Percentiles rank a stretch among this genome's conserved stretches.
phyloP scores from a whole-genome alignment of 768 basidiomycete genomes.

The Suillus alpinus region DNA sequence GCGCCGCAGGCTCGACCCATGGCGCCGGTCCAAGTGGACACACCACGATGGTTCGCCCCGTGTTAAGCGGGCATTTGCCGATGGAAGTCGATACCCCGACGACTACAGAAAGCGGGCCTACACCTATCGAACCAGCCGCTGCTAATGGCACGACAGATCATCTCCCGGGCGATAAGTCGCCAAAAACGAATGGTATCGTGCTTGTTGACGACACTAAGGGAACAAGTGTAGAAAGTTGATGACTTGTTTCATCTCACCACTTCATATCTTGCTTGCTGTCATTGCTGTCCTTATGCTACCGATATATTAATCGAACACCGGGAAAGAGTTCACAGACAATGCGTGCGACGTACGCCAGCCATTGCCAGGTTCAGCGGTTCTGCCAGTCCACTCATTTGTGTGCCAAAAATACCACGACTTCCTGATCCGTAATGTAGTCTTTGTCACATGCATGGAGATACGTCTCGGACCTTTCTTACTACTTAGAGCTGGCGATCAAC shows the following conservation, averaged over 20 bases:
- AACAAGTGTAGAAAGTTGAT: conserved; percentile 9
- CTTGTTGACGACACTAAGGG: conserved; percentile 19
- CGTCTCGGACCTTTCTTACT: neutral
- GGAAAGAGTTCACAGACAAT: neutral
- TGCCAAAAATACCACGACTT: neutral
- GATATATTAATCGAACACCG: neutral
- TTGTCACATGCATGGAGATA: neutral
- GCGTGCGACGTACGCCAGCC: neutral
- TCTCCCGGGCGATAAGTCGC: conserved; percentile 15
- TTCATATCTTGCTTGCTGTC: neutral
- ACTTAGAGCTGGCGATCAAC: neutral
- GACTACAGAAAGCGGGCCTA: conserved; percentile 17
- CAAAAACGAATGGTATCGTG: conserved; percentile 18
- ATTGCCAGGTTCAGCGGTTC: neutral
- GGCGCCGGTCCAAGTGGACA: conserved; percentile 77
- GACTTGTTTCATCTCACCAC: neutral
- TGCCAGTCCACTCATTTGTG: neutral
- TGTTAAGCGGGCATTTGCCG: conserved; percentile 19
- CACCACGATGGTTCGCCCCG: conserved; percentile 40
- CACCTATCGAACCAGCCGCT: conserved; percentile 10
- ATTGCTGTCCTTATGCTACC: conserved; percentile 1
- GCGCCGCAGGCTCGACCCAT: conserved; percentile 51
- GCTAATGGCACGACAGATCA: conserved; percentile 11
- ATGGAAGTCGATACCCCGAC: conserved; percentile 33
- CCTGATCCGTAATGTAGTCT: neutral